A percentile compares a stretch with the other conserved stretches of the same genome.
These are phyloP conservation scores for Monilinia laxa DNA, from an alignment of 2,329 filamentous ascomycete species.

Conservation along the genomic window DNA sequence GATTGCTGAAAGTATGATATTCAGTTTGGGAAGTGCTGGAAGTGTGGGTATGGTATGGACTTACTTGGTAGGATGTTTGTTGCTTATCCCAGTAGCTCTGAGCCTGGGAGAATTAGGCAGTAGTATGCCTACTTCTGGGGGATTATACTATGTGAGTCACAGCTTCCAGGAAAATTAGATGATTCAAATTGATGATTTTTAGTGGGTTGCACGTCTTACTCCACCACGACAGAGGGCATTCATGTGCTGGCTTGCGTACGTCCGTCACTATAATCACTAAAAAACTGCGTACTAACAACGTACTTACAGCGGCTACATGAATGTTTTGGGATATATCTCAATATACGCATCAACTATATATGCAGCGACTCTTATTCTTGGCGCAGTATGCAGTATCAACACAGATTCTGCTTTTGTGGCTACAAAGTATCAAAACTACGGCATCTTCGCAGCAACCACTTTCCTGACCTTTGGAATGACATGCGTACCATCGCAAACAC, in stretches of 20 bases:
- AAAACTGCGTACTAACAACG: constrained; percentile 17
- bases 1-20: constrained; percentile 39
- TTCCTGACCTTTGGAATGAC: constrained; percentile 39
- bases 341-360: constrained; percentile 41
- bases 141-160: constrained; percentile 37
- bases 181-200: not conserved
- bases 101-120: constrained; percentile 39
- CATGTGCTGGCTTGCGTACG: constrained; percentile 41
- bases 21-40: constrained; percentile 38
- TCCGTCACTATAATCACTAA: constrained; percentile 4
- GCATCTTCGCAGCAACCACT: constrained; percentile 39
- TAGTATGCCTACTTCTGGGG: constrained; percentile 40
- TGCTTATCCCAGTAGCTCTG: constrained; percentile 38
- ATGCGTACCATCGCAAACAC: constrained; percentile 35
- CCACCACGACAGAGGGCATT: constrained; percentile 37
- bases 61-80: constrained; percentile 37
- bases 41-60: constrained; percentile 40
- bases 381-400: constrained; percentile 35
- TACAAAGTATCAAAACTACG: constrained; percentile 40
- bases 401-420: constrained; percentile 33
- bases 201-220: constrained; percentile 40
- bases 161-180: not conserved
- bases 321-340: constrained; percentile 40
- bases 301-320: constrained; percentile 39
- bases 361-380: constrained; percentile 39